These are phyloP conservation scores for Paraconiothyrium sp. DNA, from an alignment of 2,329 filamentous ascomycete species.

Conservation along the genomic window DNA sequence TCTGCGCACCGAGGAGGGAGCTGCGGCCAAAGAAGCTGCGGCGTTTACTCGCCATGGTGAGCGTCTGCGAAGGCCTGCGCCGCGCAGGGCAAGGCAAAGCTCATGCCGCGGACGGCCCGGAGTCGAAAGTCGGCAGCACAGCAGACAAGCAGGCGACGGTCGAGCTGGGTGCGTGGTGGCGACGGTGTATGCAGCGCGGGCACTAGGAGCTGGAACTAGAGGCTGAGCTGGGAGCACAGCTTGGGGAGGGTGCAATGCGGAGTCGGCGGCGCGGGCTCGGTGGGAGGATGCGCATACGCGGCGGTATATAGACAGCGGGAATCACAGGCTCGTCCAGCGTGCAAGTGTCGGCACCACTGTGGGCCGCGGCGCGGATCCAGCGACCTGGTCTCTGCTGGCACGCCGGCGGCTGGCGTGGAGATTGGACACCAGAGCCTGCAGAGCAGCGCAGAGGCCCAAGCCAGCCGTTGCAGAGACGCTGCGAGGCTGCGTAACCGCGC, in stretches of 20 bases:
- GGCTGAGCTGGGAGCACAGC: neutral
- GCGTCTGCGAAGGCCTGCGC: conserved; percentile 33
- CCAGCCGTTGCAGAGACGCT: conserved; percentile 2
- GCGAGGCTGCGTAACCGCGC: conserved; percentile 11
- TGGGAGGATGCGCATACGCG: neutral
- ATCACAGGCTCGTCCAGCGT: neutral
- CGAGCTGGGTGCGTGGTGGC: neutral
- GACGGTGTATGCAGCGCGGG: conserved; percentile 2
- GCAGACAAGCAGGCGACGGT: conserved; percentile 5
- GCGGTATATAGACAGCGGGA: neutral
- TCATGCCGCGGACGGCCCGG: conserved; percentile 9
- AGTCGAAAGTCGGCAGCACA: neutral
- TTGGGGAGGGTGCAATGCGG: neutral
- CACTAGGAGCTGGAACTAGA: neutral
- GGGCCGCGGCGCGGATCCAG: conserved; percentile 8
- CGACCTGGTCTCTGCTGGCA: neutral
- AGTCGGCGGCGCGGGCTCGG: conserved; percentile 2
- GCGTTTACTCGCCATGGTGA: conserved; percentile 48
- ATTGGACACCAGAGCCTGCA: neutral
- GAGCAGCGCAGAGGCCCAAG: neutral
- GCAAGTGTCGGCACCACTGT: neutral
- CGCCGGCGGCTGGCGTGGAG: neutral
- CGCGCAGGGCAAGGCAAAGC: conserved; percentile 39
- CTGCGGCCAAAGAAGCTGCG: conserved; percentile 49
- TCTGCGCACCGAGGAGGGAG: conserved; percentile 40